Evolutionary conservation across 2,329 filamentous ascomycete genomes (phyloP).

Genomic region (Dothidotthia symphoricarpi): DNA sequence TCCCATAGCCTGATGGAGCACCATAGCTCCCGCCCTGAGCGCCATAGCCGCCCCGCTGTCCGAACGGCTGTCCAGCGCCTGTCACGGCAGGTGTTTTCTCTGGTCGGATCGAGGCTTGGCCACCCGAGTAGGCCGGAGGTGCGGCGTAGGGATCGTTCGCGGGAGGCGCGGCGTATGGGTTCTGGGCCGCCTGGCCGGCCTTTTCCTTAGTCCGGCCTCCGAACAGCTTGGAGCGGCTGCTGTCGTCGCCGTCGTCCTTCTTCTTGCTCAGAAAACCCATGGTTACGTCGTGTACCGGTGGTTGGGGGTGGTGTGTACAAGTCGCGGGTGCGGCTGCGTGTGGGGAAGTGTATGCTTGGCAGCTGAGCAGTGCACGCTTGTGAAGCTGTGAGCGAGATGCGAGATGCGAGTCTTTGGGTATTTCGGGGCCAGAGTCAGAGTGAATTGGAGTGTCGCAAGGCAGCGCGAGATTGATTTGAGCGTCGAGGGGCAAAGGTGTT

Average conservation of each 20-base stretch:
- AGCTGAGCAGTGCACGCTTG: constrained; percentile 7
- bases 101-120: constrained; percentile 36
- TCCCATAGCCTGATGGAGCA: constrained; percentile 42
- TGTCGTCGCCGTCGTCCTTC: constrained; percentile 53
- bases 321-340: constrained; percentile 10
- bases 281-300: constrained; percentile 7
- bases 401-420: background rate
- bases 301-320: background rate
- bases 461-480: too few relatives aligned
- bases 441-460: too few relatives aligned
- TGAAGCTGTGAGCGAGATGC: too few relatives aligned
- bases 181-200: constrained; percentile 48
- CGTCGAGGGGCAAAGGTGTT: too few relatives aligned
- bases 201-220: constrained; percentile 53
- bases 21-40: constrained; percentile 34
- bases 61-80: constrained; percentile 45
- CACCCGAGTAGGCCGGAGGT: constrained; percentile 41
- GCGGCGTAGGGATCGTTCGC: constrained; percentile 55
- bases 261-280: constrained; percentile 57
- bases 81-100: constrained; percentile 48
- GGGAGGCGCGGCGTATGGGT: constrained; percentile 49
- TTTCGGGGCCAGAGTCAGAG: too few relatives aligned
- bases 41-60: constrained; percentile 30
- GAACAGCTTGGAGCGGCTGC: constrained; percentile 59
- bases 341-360: constrained; percentile 4